Percentiles rank a stretch among this genome's conserved stretches.
phyloP scores from a whole-genome alignment of 2,329 filamentous ascomycete species.

The Dactylonectria macrodidyma region DNA sequence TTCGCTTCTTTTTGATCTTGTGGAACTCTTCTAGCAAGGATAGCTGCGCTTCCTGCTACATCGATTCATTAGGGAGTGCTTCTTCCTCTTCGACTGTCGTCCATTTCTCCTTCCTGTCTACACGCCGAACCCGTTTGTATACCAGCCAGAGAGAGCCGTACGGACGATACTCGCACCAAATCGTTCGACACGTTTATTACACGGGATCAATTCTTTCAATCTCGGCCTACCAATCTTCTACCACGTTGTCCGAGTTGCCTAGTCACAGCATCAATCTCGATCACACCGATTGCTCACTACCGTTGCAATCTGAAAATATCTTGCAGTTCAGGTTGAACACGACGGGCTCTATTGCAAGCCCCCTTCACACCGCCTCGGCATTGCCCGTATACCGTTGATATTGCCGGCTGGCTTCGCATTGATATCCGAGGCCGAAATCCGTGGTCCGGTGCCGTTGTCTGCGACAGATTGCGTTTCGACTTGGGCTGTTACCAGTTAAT shows the following conservation, averaged over 20 bases:
- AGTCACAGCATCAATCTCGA: not conserved
- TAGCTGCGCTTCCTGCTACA: constrained; percentile 47
- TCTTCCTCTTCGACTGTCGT: constrained; percentile 22
- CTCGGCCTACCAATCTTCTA: not conserved
- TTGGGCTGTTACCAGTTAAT: constrained; percentile 38
- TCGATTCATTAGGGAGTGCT: constrained; percentile 26
- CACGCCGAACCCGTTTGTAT: constrained; percentile 15
- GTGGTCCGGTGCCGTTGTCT: constrained; percentile 33
- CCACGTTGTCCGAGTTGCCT: not conserved
- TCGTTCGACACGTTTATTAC: not conserved
- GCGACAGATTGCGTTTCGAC: constrained; percentile 45
- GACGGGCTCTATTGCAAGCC: not conserved
- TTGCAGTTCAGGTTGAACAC: not conserved
- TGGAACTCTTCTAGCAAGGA: constrained; percentile 39
- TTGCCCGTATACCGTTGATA: constrained; percentile 25
- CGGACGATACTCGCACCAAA: constrained; percentile 6
- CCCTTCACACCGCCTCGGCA: constrained; percentile 22
- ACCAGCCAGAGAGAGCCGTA: constrained; percentile 17
- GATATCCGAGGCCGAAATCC: constrained; percentile 23
- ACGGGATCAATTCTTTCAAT: not conserved
- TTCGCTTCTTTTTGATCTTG: constrained; percentile 44
- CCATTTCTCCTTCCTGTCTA: constrained; percentile 12
- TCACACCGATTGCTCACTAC: not conserved
- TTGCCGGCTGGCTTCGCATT: constrained; percentile 13
- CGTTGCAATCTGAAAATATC: not conserved